Evolutionary conservation across 2,329 filamentous ascomycete species (phyloP).

Genomic region (Xylaria sp.): DNA sequence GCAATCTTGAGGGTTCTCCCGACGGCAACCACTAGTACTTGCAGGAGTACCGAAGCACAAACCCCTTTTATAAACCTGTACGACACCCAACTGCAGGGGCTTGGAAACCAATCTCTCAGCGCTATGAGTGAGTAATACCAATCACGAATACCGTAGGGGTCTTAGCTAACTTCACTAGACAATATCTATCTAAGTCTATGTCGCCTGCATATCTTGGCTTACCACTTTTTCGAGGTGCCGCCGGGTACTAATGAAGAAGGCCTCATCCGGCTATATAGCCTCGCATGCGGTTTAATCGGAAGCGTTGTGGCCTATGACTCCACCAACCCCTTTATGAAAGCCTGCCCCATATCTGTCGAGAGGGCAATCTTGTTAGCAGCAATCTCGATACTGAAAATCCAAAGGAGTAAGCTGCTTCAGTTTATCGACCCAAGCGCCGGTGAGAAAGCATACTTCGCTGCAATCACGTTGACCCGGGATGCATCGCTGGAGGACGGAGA

Average conservation of each 20-base stretch:
- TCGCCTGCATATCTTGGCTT: conserved; percentile 52
- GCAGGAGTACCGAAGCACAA: not conserved
- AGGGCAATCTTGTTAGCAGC: conserved; percentile 56
- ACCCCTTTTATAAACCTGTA: conserved; percentile 9
- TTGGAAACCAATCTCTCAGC: not conserved
- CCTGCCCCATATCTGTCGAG: conserved; percentile 52
- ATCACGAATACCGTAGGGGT: too few species aligned
- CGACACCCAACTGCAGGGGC: conserved; percentile 9
- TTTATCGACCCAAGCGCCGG: conserved; percentile 46
- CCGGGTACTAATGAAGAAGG: conserved; percentile 44
- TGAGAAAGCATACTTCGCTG: conserved; percentile 48
- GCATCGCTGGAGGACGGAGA: conserved; percentile 55
- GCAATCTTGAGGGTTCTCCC: conserved; percentile 5
- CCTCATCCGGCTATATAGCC: conserved; percentile 51
- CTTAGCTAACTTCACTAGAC: not conserved
- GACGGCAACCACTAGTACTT: not conserved
- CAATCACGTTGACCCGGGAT: conserved; percentile 48
- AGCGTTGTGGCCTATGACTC: conserved; percentile 39
- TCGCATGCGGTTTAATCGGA: conserved; percentile 49
- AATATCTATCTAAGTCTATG: conserved; percentile 49
- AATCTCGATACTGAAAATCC: conserved; percentile 51
- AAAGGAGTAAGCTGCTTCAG: conserved; percentile 51
- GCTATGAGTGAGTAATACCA: conserved; percentile 1
- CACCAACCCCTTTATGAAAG: conserved; percentile 41
- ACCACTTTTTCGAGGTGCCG: conserved; percentile 54